Evolutionary conservation across 1,284 basidiomycete genomes (phyloP).

Genomic region (Pseudomicrostroma phylloplanum): DNA sequence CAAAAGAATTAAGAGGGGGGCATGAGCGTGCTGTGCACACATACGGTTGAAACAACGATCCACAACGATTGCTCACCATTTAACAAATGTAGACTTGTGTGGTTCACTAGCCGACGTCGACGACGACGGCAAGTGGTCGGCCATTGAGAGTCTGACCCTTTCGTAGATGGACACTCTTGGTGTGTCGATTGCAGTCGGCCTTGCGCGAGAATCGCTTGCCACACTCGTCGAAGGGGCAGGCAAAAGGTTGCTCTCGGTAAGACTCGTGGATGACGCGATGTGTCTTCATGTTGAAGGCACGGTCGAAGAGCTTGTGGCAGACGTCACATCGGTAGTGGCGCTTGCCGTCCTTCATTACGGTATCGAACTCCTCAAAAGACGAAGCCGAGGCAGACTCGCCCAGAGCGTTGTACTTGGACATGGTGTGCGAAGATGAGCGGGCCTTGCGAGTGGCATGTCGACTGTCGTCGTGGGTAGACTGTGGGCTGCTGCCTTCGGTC

Average conservation of each 20-base stretch:
- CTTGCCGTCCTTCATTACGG: constrained; percentile 18
- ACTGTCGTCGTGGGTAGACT: neutral
- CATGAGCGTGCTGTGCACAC: too few species aligned
- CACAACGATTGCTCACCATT: too few species aligned
- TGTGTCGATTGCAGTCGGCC: constrained; percentile 39
- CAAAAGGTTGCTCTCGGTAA: constrained; percentile 28
- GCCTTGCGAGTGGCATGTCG: constrained; percentile 8
- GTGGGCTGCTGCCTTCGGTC: neutral
- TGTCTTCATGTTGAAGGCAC: constrained; percentile 42
- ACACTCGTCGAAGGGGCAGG: constrained; percentile 29
- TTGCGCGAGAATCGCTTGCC: constrained; percentile 38
- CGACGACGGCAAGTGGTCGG: too few species aligned
- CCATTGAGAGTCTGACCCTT: constrained; percentile 9
- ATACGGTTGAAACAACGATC: too few species aligned
- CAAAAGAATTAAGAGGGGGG: too few species aligned
- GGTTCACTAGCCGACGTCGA: too few species aligned
- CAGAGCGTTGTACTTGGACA: neutral
- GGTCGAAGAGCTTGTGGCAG: constrained; percentile 38
- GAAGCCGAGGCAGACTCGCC: neutral
- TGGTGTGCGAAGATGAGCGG: constrained; percentile 10
- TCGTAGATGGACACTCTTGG: constrained; percentile 29
- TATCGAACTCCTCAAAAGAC: neutral
- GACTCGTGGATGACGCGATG: constrained; percentile 32
- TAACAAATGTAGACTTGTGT: too few species aligned
- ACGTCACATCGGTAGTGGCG: constrained; percentile 28